Base-by-base conservation (phyloP, 2,329 filamentous ascomycete genomes). In the Nemania sp. region DNA sequence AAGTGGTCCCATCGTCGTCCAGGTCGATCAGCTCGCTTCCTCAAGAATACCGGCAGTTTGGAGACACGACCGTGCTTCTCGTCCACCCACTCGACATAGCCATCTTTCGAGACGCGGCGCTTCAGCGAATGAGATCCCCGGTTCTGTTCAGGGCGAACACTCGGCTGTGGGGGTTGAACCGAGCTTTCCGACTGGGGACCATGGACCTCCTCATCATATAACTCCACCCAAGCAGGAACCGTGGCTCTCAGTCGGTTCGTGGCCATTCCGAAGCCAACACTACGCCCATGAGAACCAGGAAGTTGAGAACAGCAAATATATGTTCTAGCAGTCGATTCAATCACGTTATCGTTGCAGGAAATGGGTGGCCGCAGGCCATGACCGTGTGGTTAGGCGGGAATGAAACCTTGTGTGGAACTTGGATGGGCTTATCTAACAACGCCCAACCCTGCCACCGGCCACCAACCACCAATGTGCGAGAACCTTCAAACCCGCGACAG, bases 1-100 rank as follows among this genome's bases (percentile, higher is more conserved):
- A 84, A 67, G 62, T 85, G 80, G 62, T 85, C 82, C 81, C 81
- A 84, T 70, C 78, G 78, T 54, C 80, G 75, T 3, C 80, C 80
- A 41, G 67, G 77, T 67, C 68, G 76, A 49, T 74, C 66, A 24
- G 71, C 76, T 39, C 80, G 75, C 60, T 80, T 76, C 59, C 68
- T 70, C 49, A 62, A 72, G 46, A 82, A 73, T 19, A 82, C 68
- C 47, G 77, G 76, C 17, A 82, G 68, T 54, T 68, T 74, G 19
- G 67, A 69, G 19, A 61, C 62, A 17, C 56, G 64, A n/a, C 65
- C 63, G 44, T 68, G 61, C 47, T 63, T 66, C 50, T 68, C 67
- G 40, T 70, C 68, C 12, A 70, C 68, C 68, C 68, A 70, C 14
- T 68, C 60, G n/a, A 69, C 64, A 36, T 64, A 70, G 17, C 68